Evolutionary conservation across 352 stramenopile genomes (phyloP).

Genomic region (Pythium catenulatum): DNA sequence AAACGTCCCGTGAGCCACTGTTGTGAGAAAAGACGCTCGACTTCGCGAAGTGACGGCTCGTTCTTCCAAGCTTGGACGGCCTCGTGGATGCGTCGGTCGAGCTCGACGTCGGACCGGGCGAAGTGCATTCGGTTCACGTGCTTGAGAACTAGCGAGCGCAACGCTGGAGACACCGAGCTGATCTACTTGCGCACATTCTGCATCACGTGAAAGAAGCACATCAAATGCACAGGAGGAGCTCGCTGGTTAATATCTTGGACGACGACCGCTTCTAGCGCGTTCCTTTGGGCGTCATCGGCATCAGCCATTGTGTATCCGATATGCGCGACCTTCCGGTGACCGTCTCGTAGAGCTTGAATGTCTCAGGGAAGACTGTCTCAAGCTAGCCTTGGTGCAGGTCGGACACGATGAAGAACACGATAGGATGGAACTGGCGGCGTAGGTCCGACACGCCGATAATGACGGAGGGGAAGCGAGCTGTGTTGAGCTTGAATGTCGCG

Average conservation of each 20-base stretch:
- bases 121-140: conserved; percentile 5
- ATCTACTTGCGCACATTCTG: conserved; percentile 3
- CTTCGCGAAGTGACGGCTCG: not conserved
- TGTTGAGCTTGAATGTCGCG: conserved; percentile 31
- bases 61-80: not conserved
- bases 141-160: not conserved
- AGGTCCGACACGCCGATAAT: no score
- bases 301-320: no score
- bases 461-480: not conserved
- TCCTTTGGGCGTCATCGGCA: no score
- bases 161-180: not conserved
- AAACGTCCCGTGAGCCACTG: not conserved
- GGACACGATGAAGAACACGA: no score
- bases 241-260: not conserved
- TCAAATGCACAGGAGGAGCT: not conserved
- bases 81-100: not conserved
- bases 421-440: no score
- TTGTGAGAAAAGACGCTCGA: not conserved
- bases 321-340: no score
- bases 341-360: no score
- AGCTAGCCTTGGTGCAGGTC: no score
- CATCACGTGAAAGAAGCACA: conserved; percentile 31
- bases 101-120: not conserved
- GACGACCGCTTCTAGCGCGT: no score
- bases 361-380: no score